A percentile compares a stretch with the other conserved stretches of the same genome.
These are phyloP conservation scores for Tolypocladium endophyticum DNA, from an alignment of 2,329 filamentous ascomycete species.

Conservation along the genomic window DNA sequence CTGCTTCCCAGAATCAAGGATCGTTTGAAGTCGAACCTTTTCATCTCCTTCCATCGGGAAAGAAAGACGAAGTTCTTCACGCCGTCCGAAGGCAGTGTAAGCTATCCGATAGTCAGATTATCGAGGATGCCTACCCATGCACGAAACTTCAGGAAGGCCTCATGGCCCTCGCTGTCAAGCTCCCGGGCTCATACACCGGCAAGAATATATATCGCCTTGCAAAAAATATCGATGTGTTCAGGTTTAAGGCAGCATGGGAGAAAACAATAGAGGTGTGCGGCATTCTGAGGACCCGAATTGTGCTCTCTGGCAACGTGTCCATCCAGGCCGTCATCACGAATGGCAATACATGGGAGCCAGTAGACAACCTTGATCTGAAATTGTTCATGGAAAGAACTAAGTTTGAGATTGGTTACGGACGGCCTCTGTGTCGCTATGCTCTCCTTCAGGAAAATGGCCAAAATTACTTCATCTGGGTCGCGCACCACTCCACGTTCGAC, in stretches of 20 bases:
- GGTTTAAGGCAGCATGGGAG: slow-evolving; percentile 18
- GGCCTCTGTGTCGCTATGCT: neutral
- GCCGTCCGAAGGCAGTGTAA: neutral
- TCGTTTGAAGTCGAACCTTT: neutral
- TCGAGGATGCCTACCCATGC: slow-evolving; percentile 26
- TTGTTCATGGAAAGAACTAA: neutral
- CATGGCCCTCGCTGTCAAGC: slow-evolving; percentile 20
- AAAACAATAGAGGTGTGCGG: neutral
- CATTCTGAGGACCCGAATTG: slow-evolving; percentile 8
- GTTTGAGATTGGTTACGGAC: neutral
- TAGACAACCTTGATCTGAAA: too few relatives aligned
- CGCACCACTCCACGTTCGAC: slow-evolving; percentile 16
- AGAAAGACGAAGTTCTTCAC: neutral
- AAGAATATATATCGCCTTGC: slow-evolving; percentile 13
- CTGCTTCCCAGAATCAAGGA: too few relatives aligned
- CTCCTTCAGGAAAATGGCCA: neutral
- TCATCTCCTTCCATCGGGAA: slow-evolving; percentile 5
- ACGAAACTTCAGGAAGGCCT: slow-evolving; percentile 28
- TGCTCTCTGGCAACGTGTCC: neutral
- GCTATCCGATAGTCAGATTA: neutral
- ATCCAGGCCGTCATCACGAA: slow-evolving; percentile 3
- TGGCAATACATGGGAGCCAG: neutral
- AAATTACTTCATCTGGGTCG: slow-evolving; percentile 11
- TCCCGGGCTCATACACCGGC: slow-evolving; percentile 22
- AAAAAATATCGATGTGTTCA: slow-evolving; percentile 8